These are phyloP conservation scores for Lineolata rhizophorae DNA, from an alignment of 495 filamentous ascomycete genomes.

Conservation along the genomic window DNA sequence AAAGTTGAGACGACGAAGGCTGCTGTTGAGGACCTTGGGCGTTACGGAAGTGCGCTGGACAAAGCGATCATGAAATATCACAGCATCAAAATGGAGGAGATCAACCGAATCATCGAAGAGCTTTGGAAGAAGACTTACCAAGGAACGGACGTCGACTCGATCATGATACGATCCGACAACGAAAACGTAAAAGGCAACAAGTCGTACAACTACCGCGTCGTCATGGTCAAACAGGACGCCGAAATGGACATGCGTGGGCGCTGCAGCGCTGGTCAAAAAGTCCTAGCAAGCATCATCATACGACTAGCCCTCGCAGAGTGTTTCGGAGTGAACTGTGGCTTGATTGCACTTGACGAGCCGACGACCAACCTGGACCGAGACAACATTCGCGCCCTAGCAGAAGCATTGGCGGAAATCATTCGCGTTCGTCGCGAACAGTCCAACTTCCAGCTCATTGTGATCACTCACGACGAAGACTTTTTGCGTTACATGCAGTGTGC, in stretches of 20 bases:
- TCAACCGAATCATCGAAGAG: slow-evolving; percentile 85
- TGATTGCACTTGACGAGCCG: slow-evolving; percentile 94
- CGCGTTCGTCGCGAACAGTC: slow-evolving; percentile 57
- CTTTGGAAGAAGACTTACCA: slow-evolving; percentile 95
- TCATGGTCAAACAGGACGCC: slow-evolving; percentile 90
- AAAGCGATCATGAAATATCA: slow-evolving; percentile 96
- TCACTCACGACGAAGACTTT: slow-evolving; percentile 98
- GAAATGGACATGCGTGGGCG: slow-evolving; percentile 99
- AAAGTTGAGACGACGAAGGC: slow-evolving; percentile 84
- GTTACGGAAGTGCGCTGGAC: slow-evolving; percentile 62
- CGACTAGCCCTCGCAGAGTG: slow-evolving; percentile 89
- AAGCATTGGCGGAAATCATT: slow-evolving; percentile 74
- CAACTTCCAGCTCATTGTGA: slow-evolving; percentile 96
- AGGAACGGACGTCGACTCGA: slow-evolving; percentile 92
- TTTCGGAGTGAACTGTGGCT: slow-evolving; percentile 86
- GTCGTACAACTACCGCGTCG: slow-evolving; percentile 91
- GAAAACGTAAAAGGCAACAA: slow-evolving; percentile 54
- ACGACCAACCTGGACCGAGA: slow-evolving; percentile 93
- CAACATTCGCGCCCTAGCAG: slow-evolving; percentile 76
- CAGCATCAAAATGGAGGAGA: slow-evolving; percentile 91
- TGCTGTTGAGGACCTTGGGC: slow-evolving; percentile 69
- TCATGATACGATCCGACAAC: slow-evolving; percentile 78
- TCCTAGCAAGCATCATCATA: slow-evolving; percentile 94
- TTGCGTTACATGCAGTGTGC: slow-evolving; percentile 75
- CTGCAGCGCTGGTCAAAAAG: slow-evolving; percentile 90